Conservation (phyloP, 192 early-diverging fungal genomes). For the Allomyces arbusculus region DNA sequence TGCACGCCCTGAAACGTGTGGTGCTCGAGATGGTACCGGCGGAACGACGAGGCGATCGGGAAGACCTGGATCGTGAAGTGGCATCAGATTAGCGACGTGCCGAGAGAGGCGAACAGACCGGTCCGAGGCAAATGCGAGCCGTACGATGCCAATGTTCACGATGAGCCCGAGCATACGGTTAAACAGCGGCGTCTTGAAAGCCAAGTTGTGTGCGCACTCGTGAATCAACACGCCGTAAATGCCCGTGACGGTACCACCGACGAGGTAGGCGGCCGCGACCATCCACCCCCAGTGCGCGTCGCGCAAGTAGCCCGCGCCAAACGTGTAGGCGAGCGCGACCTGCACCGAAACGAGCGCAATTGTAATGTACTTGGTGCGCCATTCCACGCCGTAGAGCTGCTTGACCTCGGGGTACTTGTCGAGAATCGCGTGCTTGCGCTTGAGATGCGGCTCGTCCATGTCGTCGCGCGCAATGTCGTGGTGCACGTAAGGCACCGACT, state of each 20-base stretch:
- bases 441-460: conserved; percentile 85
- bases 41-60: conserved; percentile 59
- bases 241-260: conserved; percentile 67
- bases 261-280: conserved; percentile 40
- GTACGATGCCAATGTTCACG: conserved; percentile 63
- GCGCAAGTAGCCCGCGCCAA: conserved; percentile 34
- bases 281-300: conserved; percentile 36
- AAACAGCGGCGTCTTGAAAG: conserved; percentile 41
- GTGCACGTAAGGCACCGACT: conserved; percentile 50
- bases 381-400: conserved; percentile 63
- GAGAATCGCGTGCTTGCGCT: conserved; percentile 73
- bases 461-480: conserved; percentile 61
- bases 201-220: conserved; percentile 76
- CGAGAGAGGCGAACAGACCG: conserved; percentile 10
- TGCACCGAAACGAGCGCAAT: conserved; percentile 43
- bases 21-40: conserved; percentile 82
- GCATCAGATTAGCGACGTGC: conserved; percentile 6
- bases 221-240: conserved; percentile 74
- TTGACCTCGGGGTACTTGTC: conserved; percentile 71
- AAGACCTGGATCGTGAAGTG: conserved; percentile 12
- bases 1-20: conserved; percentile 92
- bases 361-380: conserved; percentile 54
- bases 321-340: conserved; percentile 54
- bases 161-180: conserved; percentile 67
- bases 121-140: conserved; percentile 5